Percentiles rank a stretch among this genome's conserved stretches.
phyloP scores from a whole-genome alignment of 2,329 filamentous ascomycete species.

The Aureobasidium namibiae region DNA sequence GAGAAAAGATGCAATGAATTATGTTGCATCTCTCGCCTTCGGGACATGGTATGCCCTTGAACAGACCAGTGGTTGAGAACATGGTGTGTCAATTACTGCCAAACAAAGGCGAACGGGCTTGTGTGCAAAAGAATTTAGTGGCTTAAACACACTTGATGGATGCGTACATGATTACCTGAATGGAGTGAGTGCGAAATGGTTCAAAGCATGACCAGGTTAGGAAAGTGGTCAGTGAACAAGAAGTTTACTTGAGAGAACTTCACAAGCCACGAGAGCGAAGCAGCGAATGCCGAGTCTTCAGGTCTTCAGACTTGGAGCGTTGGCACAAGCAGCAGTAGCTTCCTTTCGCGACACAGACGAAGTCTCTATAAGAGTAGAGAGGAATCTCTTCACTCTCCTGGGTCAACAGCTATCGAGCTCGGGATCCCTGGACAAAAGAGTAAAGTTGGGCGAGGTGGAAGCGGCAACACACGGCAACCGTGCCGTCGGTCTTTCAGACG shows the following conservation, averaged over 20 bases:
- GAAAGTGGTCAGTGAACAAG: not conserved
- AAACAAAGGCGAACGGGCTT: not conserved
- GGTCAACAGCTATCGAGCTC: not conserved
- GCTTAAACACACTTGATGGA: not conserved
- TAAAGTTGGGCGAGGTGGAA: not conserved
- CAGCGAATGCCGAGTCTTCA: not conserved
- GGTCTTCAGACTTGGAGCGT: not conserved
- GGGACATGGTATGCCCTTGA: conserved; percentile 47
- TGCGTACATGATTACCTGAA: not conserved
- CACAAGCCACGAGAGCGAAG: not conserved
- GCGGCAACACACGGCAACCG: not conserved
- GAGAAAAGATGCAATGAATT: conserved; percentile 51
- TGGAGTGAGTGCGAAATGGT: not conserved
- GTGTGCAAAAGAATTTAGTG: not conserved
- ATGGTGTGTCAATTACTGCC: conserved; percentile 27
- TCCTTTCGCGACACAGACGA: not conserved
- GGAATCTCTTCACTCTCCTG: not conserved
- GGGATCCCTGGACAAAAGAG: not conserved
- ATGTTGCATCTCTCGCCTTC: conserved; percentile 42
- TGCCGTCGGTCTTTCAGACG: not conserved
- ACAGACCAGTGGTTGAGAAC: conserved; percentile 49
- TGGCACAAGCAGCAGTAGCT: not conserved
- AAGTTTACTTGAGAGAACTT: not conserved
- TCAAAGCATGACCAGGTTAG: not conserved
- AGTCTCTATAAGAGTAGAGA: not conserved